Percentiles rank a stretch among this genome's conserved stretches.
phyloP scores from a whole-genome alignment of 768 basidiomycete genomes.

The Trametes sanguinea region DNA sequence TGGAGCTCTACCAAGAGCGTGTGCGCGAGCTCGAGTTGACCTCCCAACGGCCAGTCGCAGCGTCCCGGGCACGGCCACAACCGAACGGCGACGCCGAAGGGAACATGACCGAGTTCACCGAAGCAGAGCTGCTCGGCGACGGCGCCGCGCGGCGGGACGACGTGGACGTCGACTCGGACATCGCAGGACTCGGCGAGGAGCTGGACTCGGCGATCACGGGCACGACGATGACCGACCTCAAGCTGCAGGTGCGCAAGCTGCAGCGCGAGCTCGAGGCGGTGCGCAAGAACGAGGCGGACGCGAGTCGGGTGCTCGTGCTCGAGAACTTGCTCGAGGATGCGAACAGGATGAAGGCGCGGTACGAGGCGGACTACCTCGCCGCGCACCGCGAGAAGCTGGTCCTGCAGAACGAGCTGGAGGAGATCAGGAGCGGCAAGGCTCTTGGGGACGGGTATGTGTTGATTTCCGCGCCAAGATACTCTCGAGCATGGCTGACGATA shows the following conservation, averaged over 20 bases:
- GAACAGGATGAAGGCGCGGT: conserved; percentile 84
- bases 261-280: conserved; percentile 78
- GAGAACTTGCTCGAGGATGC: conserved; percentile 92
- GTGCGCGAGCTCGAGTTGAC: conserved; percentile 83
- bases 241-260: conserved; percentile 81
- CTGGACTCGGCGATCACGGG: conserved; percentile 84
- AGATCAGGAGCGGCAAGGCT: conserved; percentile 85
- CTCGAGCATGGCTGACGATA: not conserved
- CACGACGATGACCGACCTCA: conserved; percentile 89
- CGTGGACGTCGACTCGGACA: conserved; percentile 48
- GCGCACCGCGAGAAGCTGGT: conserved; percentile 83
- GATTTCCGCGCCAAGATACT: not conserved
- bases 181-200: conserved; percentile 77
- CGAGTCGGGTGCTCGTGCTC: conserved; percentile 77
- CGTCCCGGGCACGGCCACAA: conserved; percentile 26
- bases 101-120: conserved; percentile 37
- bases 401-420: conserved; percentile 80
- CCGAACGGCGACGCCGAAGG: conserved; percentile 13
- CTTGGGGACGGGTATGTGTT: conserved; percentile 73
- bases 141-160: conserved; percentile 36
- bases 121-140: conserved; percentile 46
- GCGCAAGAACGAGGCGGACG: conserved; percentile 73
- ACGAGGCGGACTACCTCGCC: conserved; percentile 84
- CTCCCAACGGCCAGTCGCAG: conserved; percentile 50
- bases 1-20: conserved; percentile 89